These are phyloP conservation scores for Pontederia paniculata DNA, from an alignment of 176 grass and related monocot genomes.

Conservation along the genomic window DNA sequence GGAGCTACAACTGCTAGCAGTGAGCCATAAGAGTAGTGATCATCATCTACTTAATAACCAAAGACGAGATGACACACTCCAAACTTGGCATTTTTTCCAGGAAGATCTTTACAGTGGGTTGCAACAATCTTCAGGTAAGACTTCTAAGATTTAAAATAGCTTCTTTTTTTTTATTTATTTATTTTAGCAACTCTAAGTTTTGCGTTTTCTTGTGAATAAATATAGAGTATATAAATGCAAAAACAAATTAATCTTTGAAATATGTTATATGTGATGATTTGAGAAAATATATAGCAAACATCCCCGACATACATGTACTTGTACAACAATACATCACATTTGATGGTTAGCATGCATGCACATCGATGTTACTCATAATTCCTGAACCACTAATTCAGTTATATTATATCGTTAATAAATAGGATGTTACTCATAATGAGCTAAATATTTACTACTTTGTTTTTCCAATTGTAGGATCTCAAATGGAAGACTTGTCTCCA, in stretches of 20 bases:
- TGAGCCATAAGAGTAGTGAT: constrained; percentile 18
- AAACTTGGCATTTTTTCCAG: constrained; percentile 36
- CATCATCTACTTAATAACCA: constrained; percentile 6
- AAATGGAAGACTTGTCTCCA: constrained; percentile 37
- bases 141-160: not conserved
- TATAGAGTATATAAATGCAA: no score
- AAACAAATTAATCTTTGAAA: no score
- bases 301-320: not conserved
- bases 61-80: constrained; percentile 26
- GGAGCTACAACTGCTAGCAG: constrained; percentile 29
- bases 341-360: no score
- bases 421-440: not conserved
- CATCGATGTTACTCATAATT: no score
- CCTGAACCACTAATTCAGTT: no score
- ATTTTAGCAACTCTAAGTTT: constrained; percentile 3
- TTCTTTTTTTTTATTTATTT: no score
- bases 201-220: not conserved
- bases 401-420: not conserved
- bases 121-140: constrained; percentile 46
- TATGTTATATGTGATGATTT: no score
- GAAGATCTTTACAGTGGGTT: constrained; percentile 32
- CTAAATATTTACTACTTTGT: not conserved
- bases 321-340: no score
- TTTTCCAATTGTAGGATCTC: constrained; percentile 16
- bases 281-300: no score